Conservation (phyloP, 2,329 filamentous ascomycete species). For the Apiospora malaysiana region DNA sequence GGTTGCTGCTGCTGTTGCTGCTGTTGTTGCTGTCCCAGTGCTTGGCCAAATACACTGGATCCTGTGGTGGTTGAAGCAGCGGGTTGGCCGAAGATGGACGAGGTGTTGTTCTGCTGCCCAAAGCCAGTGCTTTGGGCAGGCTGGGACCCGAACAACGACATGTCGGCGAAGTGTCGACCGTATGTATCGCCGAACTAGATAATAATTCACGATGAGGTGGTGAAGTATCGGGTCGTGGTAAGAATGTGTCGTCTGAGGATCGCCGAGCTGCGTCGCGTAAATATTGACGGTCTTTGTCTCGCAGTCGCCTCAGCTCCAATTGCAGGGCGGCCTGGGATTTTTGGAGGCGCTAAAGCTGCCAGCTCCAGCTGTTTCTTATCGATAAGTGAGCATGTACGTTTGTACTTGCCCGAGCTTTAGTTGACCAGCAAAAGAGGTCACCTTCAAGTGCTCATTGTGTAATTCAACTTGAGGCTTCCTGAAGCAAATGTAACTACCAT, state of each 20-base stretch:
- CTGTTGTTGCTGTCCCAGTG: slow-evolving; percentile 42
- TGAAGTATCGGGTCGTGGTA: not conserved
- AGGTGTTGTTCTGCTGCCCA: slow-evolving; percentile 39
- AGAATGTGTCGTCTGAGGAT: not conserved
- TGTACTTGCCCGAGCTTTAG: not conserved
- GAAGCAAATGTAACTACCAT: too few relatives aligned
- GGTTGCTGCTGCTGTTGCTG: slow-evolving; percentile 50
- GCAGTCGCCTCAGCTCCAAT: slow-evolving; percentile 3
- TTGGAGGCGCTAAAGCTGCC: slow-evolving; percentile 11
- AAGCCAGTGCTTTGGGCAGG: slow-evolving; percentile 25
- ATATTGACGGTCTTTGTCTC: slow-evolving; percentile 16
- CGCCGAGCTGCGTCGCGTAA: not conserved
- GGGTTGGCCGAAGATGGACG: slow-evolving; percentile 38
- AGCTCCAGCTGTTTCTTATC: slow-evolving; percentile 35
- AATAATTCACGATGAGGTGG: not conserved
- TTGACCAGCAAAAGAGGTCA: not conserved
- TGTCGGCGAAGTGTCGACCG: slow-evolving; percentile 39
- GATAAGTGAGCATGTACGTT: slow-evolving; percentile 38
- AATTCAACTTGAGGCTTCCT: not conserved
- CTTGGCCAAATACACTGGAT: slow-evolving; percentile 28
- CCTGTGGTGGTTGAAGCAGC: slow-evolving; percentile 27
- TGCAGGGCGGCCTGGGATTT: slow-evolving; percentile 12
- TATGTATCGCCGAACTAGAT: slow-evolving; percentile 22
- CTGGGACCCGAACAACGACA: slow-evolving; percentile 40
- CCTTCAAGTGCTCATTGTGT: not conserved